Evolutionary conservation across 495 filamentous ascomycete species (phyloP).

Genomic region (Achaetomiella virescens): DNA sequence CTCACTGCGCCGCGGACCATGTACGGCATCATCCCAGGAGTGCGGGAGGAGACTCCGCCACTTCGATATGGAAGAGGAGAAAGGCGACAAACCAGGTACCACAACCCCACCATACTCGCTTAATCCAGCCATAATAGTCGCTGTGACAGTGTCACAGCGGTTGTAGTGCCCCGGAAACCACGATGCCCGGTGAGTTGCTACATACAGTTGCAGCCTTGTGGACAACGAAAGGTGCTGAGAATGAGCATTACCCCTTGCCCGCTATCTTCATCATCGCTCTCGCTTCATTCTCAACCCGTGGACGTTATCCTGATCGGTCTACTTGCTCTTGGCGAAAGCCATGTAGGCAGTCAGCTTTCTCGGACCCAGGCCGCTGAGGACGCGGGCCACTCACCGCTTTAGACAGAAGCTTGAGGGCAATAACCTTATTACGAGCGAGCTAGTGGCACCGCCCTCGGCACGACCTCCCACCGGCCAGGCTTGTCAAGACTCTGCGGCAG

Average conservation of each 20-base stretch:
- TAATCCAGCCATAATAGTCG: background rate
- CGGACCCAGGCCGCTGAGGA: background rate
- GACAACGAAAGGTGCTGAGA: too few relatives aligned
- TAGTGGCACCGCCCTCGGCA: conserved; percentile 13
- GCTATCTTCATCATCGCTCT: too few relatives aligned
- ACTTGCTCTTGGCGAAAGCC: background rate
- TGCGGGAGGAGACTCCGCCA: background rate
- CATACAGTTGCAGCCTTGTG: too few relatives aligned
- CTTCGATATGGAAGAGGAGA: background rate
- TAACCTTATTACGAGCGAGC: background rate
- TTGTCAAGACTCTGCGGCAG: background rate
- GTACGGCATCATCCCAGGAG: conserved; percentile 1
- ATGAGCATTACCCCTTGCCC: too few relatives aligned
- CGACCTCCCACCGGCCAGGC: background rate
- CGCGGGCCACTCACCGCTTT: conserved; percentile 10
- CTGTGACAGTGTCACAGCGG: background rate
- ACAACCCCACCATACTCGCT: conserved; percentile 6
- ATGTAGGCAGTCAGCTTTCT: background rate
- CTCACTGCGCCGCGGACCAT: background rate
- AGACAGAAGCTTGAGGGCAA: background rate
- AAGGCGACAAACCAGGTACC: background rate
- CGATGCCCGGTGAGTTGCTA: too few relatives aligned
- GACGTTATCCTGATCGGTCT: too few relatives aligned
- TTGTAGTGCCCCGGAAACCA: too few relatives aligned
- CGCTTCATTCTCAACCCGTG: too few relatives aligned